Conservation (phyloP, 805 yeast species). For the Sugiyamaella floridensis region DNA sequence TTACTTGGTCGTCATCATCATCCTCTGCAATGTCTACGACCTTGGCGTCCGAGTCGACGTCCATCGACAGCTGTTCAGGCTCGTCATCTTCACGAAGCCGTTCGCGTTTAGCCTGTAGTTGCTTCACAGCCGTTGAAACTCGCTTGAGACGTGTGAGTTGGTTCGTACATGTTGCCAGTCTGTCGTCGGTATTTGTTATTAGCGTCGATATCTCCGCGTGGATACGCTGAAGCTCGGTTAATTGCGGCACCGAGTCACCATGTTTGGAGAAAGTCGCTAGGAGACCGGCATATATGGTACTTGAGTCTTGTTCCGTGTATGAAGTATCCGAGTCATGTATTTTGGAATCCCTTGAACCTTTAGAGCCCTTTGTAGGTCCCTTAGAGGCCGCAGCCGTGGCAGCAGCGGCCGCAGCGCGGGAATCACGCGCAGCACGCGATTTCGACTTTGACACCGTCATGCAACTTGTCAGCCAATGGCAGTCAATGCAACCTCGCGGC, state of each 20-base stretch:
- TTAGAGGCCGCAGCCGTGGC: neutral
- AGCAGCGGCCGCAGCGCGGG: neutral
- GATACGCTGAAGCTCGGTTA: neutral
- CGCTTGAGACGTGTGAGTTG: conserved; percentile 4
- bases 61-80: neutral
- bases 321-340: neutral
- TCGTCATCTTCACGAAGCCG: conserved; percentile 3
- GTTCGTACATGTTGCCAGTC: conserved; percentile 1
- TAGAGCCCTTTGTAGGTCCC: neutral
- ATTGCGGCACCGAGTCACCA: conserved; percentile 2
- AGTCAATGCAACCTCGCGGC: no score
- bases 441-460: neutral
- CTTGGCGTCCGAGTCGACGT: neutral
- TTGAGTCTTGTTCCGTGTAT: neutral
- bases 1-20: conserved; percentile 7
- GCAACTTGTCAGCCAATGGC: no score
- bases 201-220: conserved; percentile 5
- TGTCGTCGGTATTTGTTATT: neutral
- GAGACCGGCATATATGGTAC: neutral
- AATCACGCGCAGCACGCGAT: neutral
- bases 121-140: neutral
- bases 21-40: conserved; percentile 1
- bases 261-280: neutral
- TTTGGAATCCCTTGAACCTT: neutral
- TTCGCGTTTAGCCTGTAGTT: conserved; percentile 1